Conservation (phyloP, 768 basidiomycete species). For the Hygrophoropsis aurantiaca region DNA sequence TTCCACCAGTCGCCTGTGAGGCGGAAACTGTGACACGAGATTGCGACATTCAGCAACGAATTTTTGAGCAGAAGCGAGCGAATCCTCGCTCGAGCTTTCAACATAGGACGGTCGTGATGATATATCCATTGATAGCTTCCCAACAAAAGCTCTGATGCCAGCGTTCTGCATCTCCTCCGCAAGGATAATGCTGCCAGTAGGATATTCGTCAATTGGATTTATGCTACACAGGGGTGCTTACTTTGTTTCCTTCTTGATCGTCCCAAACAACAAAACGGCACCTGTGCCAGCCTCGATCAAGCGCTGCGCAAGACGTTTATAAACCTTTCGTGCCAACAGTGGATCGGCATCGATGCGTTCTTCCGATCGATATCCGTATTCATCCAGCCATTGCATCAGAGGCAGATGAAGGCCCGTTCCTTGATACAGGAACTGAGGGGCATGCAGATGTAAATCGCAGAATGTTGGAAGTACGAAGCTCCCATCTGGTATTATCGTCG, state of each 20-base stretch:
- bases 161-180: constrained; percentile 69
- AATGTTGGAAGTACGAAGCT: constrained; percentile 78
- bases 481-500: constrained; percentile 44
- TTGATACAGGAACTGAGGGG: constrained; percentile 86
- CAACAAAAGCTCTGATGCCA: constrained; percentile 81
- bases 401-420: constrained; percentile 86
- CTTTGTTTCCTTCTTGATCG: constrained; percentile 83
- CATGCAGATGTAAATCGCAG: constrained; percentile 83
- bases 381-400: constrained; percentile 80
- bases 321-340: constrained; percentile 62
- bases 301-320: constrained; percentile 62
- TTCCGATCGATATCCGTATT: constrained; percentile 83
- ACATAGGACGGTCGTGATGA: constrained; percentile 70
- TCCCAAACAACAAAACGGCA: constrained; percentile 77
- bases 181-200: constrained; percentile 61
- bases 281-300: constrained; percentile 76
- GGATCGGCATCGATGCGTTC: constrained; percentile 66
- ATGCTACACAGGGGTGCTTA: constrained; percentile 36
- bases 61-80: constrained; percentile 49
- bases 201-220: neutral
- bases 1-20: constrained; percentile 56
- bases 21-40: constrained; percentile 38
- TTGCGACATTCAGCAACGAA: constrained; percentile 57
- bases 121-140: constrained; percentile 89
- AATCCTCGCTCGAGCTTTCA: constrained; percentile 52